Evolutionary conservation across 1,284 basidiomycete species (phyloP).

Genomic region (Tilletiopsis washingtonensis): DNA sequence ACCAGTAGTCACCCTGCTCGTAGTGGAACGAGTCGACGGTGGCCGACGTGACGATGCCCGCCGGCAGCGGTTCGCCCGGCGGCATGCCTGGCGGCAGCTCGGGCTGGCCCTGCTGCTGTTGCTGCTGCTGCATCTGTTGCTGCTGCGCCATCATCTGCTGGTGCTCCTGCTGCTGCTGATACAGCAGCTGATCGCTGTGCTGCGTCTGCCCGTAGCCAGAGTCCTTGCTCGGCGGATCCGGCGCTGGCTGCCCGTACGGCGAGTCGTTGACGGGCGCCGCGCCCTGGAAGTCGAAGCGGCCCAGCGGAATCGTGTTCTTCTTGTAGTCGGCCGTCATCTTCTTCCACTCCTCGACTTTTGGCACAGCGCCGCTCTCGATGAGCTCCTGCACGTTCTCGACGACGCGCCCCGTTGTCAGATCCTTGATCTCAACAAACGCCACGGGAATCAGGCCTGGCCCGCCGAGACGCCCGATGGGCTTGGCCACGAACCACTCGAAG

Average conservation of each 20-base stretch:
- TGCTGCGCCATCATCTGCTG: neutral
- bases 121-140: neutral
- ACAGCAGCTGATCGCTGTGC: neutral
- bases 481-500: constrained; percentile 57
- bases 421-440: constrained; percentile 89
- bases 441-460: constrained; percentile 94
- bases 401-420: constrained; percentile 64
- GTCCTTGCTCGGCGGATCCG: constrained; percentile 8
- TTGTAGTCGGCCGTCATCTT: constrained; percentile 89
- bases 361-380: constrained; percentile 75
- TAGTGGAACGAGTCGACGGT: constrained; percentile 91
- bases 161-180: constrained; percentile 9
- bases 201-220: constrained; percentile 11
- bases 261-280: neutral
- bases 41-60: constrained; percentile 75
- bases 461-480: constrained; percentile 87
- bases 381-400: constrained; percentile 64
- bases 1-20: constrained; percentile 95
- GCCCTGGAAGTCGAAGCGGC: constrained; percentile 62
- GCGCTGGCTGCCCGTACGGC: constrained; percentile 39
- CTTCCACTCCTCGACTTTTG: constrained; percentile 97
- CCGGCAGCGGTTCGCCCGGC: constrained; percentile 27
- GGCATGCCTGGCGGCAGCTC: constrained; percentile 35
- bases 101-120: constrained; percentile 6
- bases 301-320: constrained; percentile 87